Conservation (phyloP, 108 stramenopile species). For the Skeletonema grethae region DNA sequence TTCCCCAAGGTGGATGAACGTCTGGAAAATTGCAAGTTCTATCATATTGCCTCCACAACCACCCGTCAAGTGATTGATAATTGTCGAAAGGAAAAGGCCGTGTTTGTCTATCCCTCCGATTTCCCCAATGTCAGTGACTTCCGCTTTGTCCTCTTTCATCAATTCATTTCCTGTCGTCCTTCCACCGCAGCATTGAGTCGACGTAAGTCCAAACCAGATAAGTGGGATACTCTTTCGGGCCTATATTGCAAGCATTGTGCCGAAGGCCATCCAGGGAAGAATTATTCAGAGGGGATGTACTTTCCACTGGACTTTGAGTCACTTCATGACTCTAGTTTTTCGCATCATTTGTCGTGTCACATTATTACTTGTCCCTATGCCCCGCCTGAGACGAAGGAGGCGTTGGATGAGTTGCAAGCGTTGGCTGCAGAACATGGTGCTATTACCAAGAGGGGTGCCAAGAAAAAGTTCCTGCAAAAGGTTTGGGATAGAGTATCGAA, state of each 20-base stretch:
- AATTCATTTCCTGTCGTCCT: slow-evolving; percentile 10
- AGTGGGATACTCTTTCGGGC: no score
- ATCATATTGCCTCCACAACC: no score
- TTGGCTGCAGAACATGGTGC: slow-evolving; percentile 13
- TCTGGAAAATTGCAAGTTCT: no score
- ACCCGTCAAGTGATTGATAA: no score
- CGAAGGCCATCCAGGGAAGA: neutral
- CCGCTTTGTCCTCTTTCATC: slow-evolving; percentile 14
- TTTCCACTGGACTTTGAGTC: slow-evolving; percentile 1
- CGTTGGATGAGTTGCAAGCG: slow-evolving; percentile 12
- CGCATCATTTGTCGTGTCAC: slow-evolving; percentile 7
- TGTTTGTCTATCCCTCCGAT: no score
- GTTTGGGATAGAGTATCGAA: slow-evolving; percentile 2
- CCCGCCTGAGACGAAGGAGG: slow-evolving; percentile 9
- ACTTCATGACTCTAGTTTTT: slow-evolving; percentile 11
- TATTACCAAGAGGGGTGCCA: slow-evolving; percentile 12
- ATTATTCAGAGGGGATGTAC: slow-evolving; percentile 9
- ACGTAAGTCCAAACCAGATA: neutral
- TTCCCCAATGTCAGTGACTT: no score
- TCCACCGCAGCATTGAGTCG: neutral
- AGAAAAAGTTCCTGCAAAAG: slow-evolving; percentile 14
- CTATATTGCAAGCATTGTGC: no score
- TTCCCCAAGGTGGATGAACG: no score
- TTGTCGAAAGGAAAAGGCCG: no score
- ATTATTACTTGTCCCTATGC: slow-evolving; percentile 3